These are phyloP conservation scores for Saraca asoca DNA, from an alignment of 331 rosid species.

Conservation along the genomic window DNA sequence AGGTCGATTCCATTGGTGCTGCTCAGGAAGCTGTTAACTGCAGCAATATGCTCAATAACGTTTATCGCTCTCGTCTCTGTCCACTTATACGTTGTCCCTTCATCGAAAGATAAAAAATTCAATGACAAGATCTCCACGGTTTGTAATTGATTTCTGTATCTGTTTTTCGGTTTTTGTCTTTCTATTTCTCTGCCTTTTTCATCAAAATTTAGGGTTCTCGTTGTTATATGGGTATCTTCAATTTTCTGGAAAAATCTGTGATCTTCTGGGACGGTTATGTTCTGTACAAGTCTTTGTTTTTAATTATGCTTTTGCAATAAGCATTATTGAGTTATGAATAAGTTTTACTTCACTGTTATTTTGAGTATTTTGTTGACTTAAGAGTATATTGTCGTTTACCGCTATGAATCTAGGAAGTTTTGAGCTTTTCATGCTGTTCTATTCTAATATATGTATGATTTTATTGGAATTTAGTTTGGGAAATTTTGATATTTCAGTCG, in stretches of 20 bases:
- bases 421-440: constrained; percentile 9
- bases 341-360: neutral
- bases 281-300: neutral
- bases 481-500: constrained; percentile 8
- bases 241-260: constrained; percentile 18
- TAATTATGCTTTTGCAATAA: neutral
- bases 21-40: constrained; percentile 61
- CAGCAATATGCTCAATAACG: constrained; percentile 60
- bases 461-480: neutral
- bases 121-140: constrained; percentile 79
- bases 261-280: constrained; percentile 14
- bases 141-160: constrained; percentile 1
- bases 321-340: neutral
- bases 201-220: constrained; percentile 21
- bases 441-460: constrained; percentile 3
- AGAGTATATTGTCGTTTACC: constrained; percentile 22
- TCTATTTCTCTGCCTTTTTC: neutral
- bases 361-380: constrained; percentile 21
- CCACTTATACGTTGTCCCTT: constrained; percentile 61
- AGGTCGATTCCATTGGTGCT: constrained; percentile 47
- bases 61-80: constrained; percentile 60
- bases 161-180: neutral
- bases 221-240: neutral
- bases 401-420: constrained; percentile 8
- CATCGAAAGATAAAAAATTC: constrained; percentile 55